A percentile compares a stretch with the other conserved stretches of the same genome.
Evolutionary conservation across 371 early-diverging fungal genomes (phyloP).

Genomic region (Nosema muscidifuracis): DNA sequence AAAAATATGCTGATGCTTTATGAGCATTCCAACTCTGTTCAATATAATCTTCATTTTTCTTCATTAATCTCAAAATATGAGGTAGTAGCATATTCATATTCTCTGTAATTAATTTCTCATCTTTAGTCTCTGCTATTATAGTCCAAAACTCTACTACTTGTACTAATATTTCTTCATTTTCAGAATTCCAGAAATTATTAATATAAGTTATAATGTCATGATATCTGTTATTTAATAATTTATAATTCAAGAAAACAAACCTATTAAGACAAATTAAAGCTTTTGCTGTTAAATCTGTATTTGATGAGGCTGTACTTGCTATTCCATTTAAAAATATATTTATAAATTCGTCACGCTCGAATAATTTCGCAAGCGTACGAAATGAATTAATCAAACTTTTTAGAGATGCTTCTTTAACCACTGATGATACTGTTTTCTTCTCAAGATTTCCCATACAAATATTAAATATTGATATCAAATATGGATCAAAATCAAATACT

Average conservation of each 20-base stretch:
- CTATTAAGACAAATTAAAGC: conserved; percentile 48
- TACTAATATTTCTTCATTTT: conserved; percentile 33
- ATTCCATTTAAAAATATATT: conserved; percentile 34
- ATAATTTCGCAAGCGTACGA: conserved; percentile 11
- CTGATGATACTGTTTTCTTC: neutral
- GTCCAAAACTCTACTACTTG: conserved; percentile 59
- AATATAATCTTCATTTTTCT: conserved; percentile 46
- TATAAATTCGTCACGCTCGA: conserved; percentile 33
- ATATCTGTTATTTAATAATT: conserved; percentile 22
- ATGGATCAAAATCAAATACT: conserved; percentile 6
- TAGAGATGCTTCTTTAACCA: conserved; percentile 13
- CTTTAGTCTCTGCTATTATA: conserved; percentile 47
- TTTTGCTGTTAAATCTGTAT: conserved; percentile 33
- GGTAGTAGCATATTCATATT: conserved; percentile 32
- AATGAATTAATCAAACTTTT: conserved; percentile 28
- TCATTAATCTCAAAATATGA: conserved; percentile 19
- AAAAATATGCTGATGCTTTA: conserved; percentile 57
- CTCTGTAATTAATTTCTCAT: conserved; percentile 24
- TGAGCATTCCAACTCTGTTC: conserved; percentile 50
- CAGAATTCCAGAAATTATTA: conserved; percentile 33
- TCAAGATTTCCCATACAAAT: conserved; percentile 19
- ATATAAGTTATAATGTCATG: conserved; percentile 16
- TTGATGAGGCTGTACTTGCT: conserved; percentile 10
- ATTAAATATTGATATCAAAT: conserved; percentile 8
- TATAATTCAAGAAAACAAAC: conserved; percentile 43